Percentiles rank a stretch among this genome's conserved stretches.
Evolutionary conservation across 192 early-diverging fungal genomes (phyloP).

Genomic region (Gryganskiella cystojenkinii): DNA sequence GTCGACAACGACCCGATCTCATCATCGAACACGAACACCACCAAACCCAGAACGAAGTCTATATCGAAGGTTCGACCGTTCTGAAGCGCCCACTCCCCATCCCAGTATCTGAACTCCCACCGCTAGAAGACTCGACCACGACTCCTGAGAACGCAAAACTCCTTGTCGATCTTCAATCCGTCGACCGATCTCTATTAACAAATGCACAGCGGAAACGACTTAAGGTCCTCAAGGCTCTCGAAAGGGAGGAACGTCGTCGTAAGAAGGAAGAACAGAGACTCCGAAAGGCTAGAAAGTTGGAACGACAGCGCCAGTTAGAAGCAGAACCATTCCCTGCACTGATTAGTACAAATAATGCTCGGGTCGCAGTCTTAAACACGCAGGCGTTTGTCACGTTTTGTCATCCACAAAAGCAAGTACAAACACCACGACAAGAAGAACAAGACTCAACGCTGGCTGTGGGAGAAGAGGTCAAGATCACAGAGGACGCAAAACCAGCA

Average conservation of each 20-base stretch:
- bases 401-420: neutral
- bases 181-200: neutral
- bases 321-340: conserved; percentile 29
- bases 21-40: too few relatives aligned
- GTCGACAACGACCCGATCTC: too few relatives aligned
- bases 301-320: conserved; percentile 5
- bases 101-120: neutral
- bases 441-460: too few relatives aligned
- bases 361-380: conserved; percentile 17
- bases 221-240: neutral
- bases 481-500: too few relatives aligned
- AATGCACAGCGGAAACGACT: conserved; percentile 7
- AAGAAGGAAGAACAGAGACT: conserved; percentile 5
- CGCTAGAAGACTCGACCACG: too few relatives aligned
- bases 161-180: neutral
- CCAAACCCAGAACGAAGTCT: too few relatives aligned
- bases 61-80: too few relatives aligned
- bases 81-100: neutral
- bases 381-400: conserved; percentile 28
- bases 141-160: too few relatives aligned
- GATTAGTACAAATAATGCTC: conserved; percentile 38
- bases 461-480: too few relatives aligned
- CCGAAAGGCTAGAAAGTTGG: conserved; percentile 5
- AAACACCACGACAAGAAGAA: too few relatives aligned
- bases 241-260: neutral